Conservation (phyloP, 202 grass and related monocot genomes). For the Eragrostis tef region DNA sequence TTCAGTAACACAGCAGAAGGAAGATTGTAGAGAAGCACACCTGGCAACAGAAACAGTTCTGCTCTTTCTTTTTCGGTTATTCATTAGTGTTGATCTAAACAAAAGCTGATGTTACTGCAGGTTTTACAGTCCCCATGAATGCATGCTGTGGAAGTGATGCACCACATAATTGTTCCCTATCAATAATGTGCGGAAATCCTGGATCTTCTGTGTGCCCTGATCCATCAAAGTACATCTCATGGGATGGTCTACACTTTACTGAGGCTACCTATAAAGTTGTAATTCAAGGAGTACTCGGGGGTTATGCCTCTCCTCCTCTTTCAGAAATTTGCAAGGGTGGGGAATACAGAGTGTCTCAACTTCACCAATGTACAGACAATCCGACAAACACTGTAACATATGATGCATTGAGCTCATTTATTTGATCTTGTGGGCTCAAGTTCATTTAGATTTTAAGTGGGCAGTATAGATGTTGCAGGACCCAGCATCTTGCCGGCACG, state of each 20-base stretch:
- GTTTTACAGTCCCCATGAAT: conserved; percentile 74
- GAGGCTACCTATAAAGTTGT: conserved; percentile 80
- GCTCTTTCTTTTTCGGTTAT: conserved; percentile 4
- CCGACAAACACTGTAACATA: conserved; percentile 59
- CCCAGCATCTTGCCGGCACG: conserved; percentile 26
- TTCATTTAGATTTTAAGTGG: conserved; percentile 39
- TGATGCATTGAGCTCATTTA: conserved; percentile 54
- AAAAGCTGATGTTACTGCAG: conserved; percentile 49
- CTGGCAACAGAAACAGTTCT: not conserved
- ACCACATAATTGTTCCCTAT: conserved; percentile 69
- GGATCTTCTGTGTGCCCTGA: conserved; percentile 63
- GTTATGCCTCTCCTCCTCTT: conserved; percentile 62
- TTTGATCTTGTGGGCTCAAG: conserved; percentile 56
- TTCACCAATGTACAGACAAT: conserved; percentile 71
- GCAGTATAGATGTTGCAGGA: conserved; percentile 31
- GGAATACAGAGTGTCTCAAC: conserved; percentile 57
- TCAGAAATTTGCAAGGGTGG: conserved; percentile 65
- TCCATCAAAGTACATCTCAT: conserved; percentile 71
- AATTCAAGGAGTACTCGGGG: conserved; percentile 71
- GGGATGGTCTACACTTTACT: conserved; percentile 89
- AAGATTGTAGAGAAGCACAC: not conserved
- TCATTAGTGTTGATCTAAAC: conserved; percentile 33
- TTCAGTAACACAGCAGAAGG: not conserved
- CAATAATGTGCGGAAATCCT: conserved; percentile 63
- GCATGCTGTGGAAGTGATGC: conserved; percentile 78